Evolutionary conservation across 1,284 basidiomycete genomes (phyloP), one percentile per base, ranked within the genome.

Genomic region (Inonotus hispidus): DNA sequence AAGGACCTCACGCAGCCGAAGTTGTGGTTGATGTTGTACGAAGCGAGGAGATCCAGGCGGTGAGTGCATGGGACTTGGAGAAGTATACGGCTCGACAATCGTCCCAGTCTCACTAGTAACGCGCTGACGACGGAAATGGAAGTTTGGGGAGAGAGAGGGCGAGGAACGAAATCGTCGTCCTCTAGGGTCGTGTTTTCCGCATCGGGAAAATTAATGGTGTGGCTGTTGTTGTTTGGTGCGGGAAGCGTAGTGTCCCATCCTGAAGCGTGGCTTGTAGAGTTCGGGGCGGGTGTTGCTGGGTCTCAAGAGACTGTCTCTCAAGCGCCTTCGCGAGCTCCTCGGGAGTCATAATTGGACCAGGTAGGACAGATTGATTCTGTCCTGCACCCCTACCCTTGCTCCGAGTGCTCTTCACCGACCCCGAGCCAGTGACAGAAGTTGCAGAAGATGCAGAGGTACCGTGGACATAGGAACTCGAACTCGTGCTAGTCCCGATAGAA

Each of bases 81-180:
- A 23, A 11, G 41, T 25, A 38, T 52, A 32, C 2, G 59, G 59
- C 7, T 21, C 41, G 16, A 43, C 16, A 10, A 14, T 23, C 19
- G 14, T 1, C 5, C 47, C 47, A 4, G 47, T 21, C 19, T n/a
- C 41, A 32, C 41, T 49, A 23, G 39, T 16, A 41, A 54, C 46
- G 23, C 35, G 45, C 11, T 46, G 35, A 13, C 35, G 45, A 7
- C 60, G 54, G 47, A 61, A 56, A 45, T 61, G 60, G 5, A 50
- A 53, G 6, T 53, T 53, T 14, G 60, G 60, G 60, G 60, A 45
- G 54, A 56, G 16, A 61, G 60, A 35, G 60, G 46, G 27, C 60
- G 60, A 19, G 53, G 37, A 7, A 43, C 37, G 25, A 45, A 37
- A 37, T 52, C 54, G 39, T 43, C 37, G 25, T 14, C 14, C 11